Percentiles rank a stretch among this genome's conserved stretches.
phyloP scores from a whole-genome alignment of 139 green algal species.

The Ettlia oleoabundans region DNA sequence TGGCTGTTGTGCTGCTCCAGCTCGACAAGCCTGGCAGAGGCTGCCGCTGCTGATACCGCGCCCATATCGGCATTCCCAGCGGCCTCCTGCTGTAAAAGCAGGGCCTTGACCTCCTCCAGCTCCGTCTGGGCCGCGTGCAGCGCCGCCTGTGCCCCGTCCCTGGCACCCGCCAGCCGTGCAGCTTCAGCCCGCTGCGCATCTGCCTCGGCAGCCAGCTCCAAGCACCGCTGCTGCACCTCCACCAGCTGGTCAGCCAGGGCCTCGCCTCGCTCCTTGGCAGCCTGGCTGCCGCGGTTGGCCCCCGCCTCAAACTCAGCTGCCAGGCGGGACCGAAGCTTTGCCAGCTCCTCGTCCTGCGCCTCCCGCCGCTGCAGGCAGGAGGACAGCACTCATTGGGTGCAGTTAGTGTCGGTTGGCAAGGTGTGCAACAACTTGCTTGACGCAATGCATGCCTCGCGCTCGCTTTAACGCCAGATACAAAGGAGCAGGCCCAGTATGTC shows the following conservation, averaged over 20 bases:
- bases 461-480: no score
- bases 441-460: no score
- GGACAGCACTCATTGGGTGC: no score
- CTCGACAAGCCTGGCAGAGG: background rate
- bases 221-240: slow-evolving; percentile 40
- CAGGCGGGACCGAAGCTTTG: background rate
- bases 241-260: slow-evolving; percentile 59
- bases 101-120: slow-evolving; percentile 49
- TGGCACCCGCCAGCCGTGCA: background rate
- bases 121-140: slow-evolving; percentile 59
- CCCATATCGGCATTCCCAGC: background rate
- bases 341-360: slow-evolving; percentile 59
- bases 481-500: no score
- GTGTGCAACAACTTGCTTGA: background rate
- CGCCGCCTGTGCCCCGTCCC: slow-evolving; percentile 29
- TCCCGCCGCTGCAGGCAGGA: slow-evolving; percentile 50
- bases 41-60: background rate
- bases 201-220: slow-evolving; percentile 33
- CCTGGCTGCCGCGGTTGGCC: background rate
- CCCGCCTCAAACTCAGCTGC: slow-evolving; percentile 21
- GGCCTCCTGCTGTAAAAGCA: slow-evolving; percentile 42
- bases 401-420: background rate
- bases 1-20: slow-evolving; percentile 38
- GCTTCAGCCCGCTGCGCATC: slow-evolving; percentile 36
- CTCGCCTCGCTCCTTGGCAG: background rate